Percentiles rank a stretch among this genome's conserved stretches.
Conservation (phyloP, 352 stramenopile genomes). For the Labyrinthula sp. region DNA sequence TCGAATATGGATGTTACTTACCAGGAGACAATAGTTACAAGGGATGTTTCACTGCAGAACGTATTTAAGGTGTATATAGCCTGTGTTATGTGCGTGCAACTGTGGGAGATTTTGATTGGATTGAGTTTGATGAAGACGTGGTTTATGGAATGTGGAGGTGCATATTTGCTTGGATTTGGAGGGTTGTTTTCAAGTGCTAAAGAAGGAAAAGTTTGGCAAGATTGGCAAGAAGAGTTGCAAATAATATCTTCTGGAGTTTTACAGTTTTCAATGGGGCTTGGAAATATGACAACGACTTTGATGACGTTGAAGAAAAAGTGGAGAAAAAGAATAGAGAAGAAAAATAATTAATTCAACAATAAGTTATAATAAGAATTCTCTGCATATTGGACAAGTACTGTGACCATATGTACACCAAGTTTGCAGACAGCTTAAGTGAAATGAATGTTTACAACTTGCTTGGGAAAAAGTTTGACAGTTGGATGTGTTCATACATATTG, state of each 20-base stretch:
- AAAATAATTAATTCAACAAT: too few species aligned
- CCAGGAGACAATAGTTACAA: slow-evolving; percentile 26
- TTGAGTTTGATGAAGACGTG: slow-evolving; percentile 18
- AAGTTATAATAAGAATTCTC: too few species aligned
- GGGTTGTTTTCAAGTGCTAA: too few species aligned
- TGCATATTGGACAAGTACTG: too few species aligned
- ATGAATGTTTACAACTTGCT: too few species aligned
- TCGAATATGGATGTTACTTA: slow-evolving; percentile 28
- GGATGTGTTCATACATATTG: too few species aligned
- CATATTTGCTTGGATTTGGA: too few species aligned
- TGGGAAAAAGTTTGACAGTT: too few species aligned
- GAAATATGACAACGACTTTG: slow-evolving; percentile 27
- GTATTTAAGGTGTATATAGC: slow-evolving; percentile 24
- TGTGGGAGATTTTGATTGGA: slow-evolving; percentile 18
- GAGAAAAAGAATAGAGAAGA: too few species aligned
- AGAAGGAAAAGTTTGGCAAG: slow-evolving; percentile 26
- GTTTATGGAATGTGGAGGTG: slow-evolving; percentile 12
- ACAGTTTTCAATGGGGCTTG: slow-evolving; percentile 17
- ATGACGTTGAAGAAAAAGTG: slow-evolving; percentile 26
- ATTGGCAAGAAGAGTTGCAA: slow-evolving; percentile 32
- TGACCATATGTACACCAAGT: too few species aligned
- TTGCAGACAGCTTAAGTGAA: too few species aligned
- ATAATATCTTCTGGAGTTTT: slow-evolving; percentile 8
- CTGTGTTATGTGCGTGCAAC: slow-evolving; percentile 26
- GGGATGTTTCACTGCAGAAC: too few species aligned